Base-by-base conservation (phyloP, 1,284 basidiomycete species). In the Ustilago crameri region DNA sequence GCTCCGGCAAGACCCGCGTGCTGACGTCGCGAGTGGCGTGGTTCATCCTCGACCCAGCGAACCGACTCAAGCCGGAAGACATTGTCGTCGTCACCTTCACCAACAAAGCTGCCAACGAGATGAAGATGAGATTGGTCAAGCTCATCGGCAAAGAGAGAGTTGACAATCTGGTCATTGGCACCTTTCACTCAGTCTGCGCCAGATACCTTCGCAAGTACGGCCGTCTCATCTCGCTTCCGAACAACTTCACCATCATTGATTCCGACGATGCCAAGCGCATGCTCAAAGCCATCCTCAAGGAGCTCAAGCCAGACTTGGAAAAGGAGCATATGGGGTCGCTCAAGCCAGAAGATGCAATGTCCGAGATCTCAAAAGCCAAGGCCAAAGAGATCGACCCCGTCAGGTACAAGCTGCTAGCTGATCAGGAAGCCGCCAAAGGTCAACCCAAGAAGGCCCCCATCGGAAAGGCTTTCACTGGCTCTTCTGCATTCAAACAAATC, bases 71-170 rank as follows among this genome's bases (percentile, higher is more conserved):
- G 34, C 81, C 81, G 3, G 67, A 73, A 49, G 63, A 75, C 34
- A 63, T 80, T 41, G 68, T 82, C 38, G 78, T 82, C 14, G 84
- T 85, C 59, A 85, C 84, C 9, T 84, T 85, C 60, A 85, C 84
- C 35, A 93, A 93, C 85, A 93, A 94, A 84, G 92, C 93, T 3
- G 92, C 93, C 1, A 90, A 89, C 68, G 93, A 95, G 85, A 94
- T 95, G 93, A 87, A 88, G 62, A 86, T 88, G 67, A 87, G 93
- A 3, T 85, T 96, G 26, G 84, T 85, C 22, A 87, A 87, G 61
- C 85, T 95, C n/a, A 87, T 95, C 24, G 93, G 93, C 3, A 86
- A 87, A 43, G 84, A 87, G 22, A 81, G 83, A 8, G 90, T 90
- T 0, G 85, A 86, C 17, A 85, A 87, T 49, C 85, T 95, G 32